Evolutionary conservation across 371 early-diverging fungal species (phyloP), one percentile per base, ranked within the genome.

Genomic region (Haplosporangium sp.): DNA sequence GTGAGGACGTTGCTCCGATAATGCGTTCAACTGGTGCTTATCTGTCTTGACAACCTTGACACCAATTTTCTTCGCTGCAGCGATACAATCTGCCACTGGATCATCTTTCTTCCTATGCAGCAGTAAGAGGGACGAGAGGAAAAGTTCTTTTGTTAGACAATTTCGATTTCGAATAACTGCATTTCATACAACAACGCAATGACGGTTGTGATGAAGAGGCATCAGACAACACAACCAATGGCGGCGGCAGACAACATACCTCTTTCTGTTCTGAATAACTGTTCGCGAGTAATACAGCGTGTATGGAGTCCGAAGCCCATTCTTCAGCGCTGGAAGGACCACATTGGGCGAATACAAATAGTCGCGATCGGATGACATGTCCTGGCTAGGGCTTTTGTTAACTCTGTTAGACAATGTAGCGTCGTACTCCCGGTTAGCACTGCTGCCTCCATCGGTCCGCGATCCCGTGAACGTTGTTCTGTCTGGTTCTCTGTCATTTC

Each of bases 271-370:
- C 55, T 68, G 72, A 11, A 47, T 11, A n/a, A 64, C 5, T n/a
- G 71, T 64, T 7, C 55, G 48, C 2, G 60, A 41, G 29, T 72
- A 72, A 36, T 67, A 79, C 38, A 79, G 36, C 42, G 45, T 72
- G 46, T 68, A 45, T 1, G 68, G 63, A 14, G 29, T 68, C 4
- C 79, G 64, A 38, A 63, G 43, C 0, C 52, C 62, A 18, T 68
- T 72, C 12, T 38, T n/a, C 21, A 79, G 10, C 12, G 79, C 79
- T 21, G 73, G 62, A 2, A 72, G 23, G 50, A 72, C 69, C 40
- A 79, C 79, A 38, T 72, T 79, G 29, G 79, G 79, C 38, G 72
- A 72, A 36, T 79, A 79, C 10, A 79, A 47, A 23, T 72, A 73
- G 23, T 79, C 79, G 29, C 51, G 42, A 0, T 72, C 61, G 6